These are phyloP conservation scores for Aspergillus affinis DNA, from an alignment of 495 filamentous ascomycete genomes.

Conservation along the genomic window DNA sequence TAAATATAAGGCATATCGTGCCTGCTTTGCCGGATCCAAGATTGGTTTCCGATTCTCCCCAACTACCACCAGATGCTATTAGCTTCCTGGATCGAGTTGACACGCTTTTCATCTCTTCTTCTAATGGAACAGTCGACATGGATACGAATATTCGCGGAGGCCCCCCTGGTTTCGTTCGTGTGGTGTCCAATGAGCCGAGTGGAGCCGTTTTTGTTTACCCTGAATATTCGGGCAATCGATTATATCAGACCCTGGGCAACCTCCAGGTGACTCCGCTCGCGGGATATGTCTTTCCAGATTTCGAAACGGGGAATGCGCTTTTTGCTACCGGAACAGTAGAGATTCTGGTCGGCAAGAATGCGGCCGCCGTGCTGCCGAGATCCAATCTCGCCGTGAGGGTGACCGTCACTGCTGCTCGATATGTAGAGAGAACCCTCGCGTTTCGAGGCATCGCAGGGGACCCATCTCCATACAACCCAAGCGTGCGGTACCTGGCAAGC, in stretches of 20 bases:
- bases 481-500: conserved; percentile 51
- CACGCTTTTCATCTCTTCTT: conserved; percentile 72
- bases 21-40: conserved; percentile 52
- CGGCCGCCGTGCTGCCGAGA: conserved; percentile 58
- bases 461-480: conserved; percentile 70
- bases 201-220: conserved; percentile 65
- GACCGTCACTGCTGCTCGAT: conserved; percentile 55
- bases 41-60: conserved; percentile 47
- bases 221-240: conserved; percentile 77
- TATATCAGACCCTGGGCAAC: conserved; percentile 82
- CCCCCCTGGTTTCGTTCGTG: conserved; percentile 67
- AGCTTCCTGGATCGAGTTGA: conserved; percentile 64
- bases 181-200: conserved; percentile 48
- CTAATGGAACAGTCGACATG: conserved; percentile 63
- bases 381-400: conserved; percentile 72
- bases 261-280: conserved; percentile 61
- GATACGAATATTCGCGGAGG: conserved; percentile 85
- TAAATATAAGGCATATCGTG: conserved; percentile 67
- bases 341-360: conserved; percentile 61
- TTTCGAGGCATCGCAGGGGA: conserved; percentile 63
- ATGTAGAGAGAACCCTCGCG: conserved; percentile 60
- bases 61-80: conserved; percentile 49
- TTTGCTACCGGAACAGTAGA: conserved; percentile 68
- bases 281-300: conserved; percentile 69
- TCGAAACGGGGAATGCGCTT: conserved; percentile 65